A percentile compares a stretch with the other conserved stretches of the same genome.
Evolutionary conservation across 2,329 filamentous ascomycete species (phyloP).

Genomic region (Colletotrichum limetticola): DNA sequence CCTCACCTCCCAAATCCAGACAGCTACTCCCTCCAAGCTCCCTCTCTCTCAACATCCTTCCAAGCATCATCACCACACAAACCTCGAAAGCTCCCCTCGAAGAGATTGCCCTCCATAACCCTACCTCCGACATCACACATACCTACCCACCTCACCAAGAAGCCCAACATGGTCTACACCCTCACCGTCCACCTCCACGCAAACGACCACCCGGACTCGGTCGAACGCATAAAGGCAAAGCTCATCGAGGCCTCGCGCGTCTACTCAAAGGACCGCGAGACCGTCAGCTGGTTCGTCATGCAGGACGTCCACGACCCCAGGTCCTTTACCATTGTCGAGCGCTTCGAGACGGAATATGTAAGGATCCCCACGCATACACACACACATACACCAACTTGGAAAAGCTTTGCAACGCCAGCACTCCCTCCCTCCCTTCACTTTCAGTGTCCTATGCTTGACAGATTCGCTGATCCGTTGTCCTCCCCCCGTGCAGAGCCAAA

Average conservation of each 20-base stretch:
- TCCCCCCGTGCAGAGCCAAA: conserved; percentile 56
- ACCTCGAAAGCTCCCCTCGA: neutral
- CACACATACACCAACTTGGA: neutral
- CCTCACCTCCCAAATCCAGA: conserved; percentile 8
- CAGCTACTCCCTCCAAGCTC: conserved; percentile 5
- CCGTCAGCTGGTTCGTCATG: conserved; percentile 80
- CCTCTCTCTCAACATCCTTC: neutral
- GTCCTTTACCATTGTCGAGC: conserved; percentile 80
- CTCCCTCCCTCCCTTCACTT: neutral
- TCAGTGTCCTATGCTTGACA: neutral
- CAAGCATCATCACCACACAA: neutral
- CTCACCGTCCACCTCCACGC: conserved; percentile 77
- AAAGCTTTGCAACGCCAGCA: neutral
- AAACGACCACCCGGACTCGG: conserved; percentile 71
- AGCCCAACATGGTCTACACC: conserved; percentile 71
- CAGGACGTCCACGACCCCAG: conserved; percentile 75
- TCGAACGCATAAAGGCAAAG: conserved; percentile 76
- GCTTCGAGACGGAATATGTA: conserved; percentile 74
- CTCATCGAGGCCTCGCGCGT: conserved; percentile 79
- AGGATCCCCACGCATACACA: conserved; percentile 39
- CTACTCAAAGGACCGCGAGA: conserved; percentile 79
- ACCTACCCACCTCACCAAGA: neutral
- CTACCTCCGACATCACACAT: neutral
- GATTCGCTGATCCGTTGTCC: neutral
- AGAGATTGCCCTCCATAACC: neutral